Evolutionary conservation across 2,329 filamentous ascomycete genomes (phyloP), one percentile per base, ranked within the genome.

Genomic region (Dothistroma pini): DNA sequence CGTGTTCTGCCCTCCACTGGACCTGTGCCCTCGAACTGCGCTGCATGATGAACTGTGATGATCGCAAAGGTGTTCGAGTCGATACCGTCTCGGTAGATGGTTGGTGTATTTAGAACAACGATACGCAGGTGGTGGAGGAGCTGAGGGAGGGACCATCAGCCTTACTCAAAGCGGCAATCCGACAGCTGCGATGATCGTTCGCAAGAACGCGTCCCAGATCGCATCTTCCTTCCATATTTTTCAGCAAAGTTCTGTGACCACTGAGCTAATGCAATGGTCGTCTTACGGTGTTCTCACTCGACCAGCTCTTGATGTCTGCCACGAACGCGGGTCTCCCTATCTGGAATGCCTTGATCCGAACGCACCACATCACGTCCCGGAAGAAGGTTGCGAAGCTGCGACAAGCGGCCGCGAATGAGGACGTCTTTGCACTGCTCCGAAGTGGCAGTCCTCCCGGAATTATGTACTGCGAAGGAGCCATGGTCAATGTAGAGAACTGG

Each of bases 331-430:
- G 12, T 9, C 53, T 21, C 11, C 32, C 34, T 7, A 38, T 54
- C 35, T 68, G 64, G 60, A 83, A 84, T 71, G 84, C 88, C 32
- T 78, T 93, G 51, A 90, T 93, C 62, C 84, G 88, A 56, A 93
- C 89, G 0, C 89, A 93, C 68, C 89, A 93, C 74, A 91, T 93
- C 70, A 92, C 89, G 4, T 91, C 88, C 0, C 86, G 89, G 65
- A 91, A 91, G 72, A 93, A 93, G 71, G 81, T 88, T 50, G 77
- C 80, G 29, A 80, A 80, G 59, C 80, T 93, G 22, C 84, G 80
- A 55, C 88, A 89, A 73, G 85, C 86, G 1, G 86, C 87, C 7
- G 80, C 83, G 34, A 79, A 83, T 52, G 78, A 84, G 66, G 77
- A 85, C 59, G 83, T 87, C 55, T 87, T 84, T 65, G 84, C 88